Conservation (phyloP, 345 rosid species). For the Triadica sebifera region DNA sequence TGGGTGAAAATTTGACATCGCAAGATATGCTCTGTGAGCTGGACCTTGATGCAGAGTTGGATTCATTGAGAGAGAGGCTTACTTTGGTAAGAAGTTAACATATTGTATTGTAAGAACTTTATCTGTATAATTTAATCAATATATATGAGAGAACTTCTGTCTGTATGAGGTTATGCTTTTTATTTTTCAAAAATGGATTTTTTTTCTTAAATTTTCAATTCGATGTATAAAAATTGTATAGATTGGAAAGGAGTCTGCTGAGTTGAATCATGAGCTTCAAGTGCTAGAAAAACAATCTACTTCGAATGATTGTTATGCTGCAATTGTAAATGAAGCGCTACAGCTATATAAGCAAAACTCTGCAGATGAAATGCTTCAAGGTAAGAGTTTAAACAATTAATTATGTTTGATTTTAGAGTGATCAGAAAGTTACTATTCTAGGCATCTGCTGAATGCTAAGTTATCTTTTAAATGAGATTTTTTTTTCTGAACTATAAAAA, state of each 20-base stretch:
- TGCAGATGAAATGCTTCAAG: slow-evolving; percentile 50
- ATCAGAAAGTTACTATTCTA: background rate
- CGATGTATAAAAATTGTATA: slow-evolving; percentile 22
- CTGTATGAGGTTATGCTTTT: background rate
- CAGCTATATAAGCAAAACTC: slow-evolving; percentile 49
- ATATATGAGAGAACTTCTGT: background rate
- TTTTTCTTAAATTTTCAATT: background rate
- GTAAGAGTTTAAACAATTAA: slow-evolving; percentile 33
- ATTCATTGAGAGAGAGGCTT: slow-evolving; percentile 62
- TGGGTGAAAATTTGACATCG: slow-evolving; percentile 27
- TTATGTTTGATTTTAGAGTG: background rate
- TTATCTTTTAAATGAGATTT: background rate
- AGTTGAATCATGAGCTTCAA: slow-evolving; percentile 56
- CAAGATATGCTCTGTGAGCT: slow-evolving; percentile 43
- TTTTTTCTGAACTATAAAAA: background rate
- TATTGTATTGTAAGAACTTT: background rate
- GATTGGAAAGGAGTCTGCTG: slow-evolving; percentile 60
- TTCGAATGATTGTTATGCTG: slow-evolving; percentile 43
- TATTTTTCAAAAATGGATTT: too few relatives aligned
- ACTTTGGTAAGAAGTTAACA: slow-evolving; percentile 42
- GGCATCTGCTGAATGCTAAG: background rate
- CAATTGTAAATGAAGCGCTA: slow-evolving; percentile 51
- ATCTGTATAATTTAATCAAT: background rate
- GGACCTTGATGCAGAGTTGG: slow-evolving; percentile 61
- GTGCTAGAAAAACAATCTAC: slow-evolving; percentile 51